A percentile compares a stretch with the other conserved stretches of the same genome.
phyloP scores from a whole-genome alignment of 805 yeast genomes.

The Metschnikowia hibisci region DNA sequence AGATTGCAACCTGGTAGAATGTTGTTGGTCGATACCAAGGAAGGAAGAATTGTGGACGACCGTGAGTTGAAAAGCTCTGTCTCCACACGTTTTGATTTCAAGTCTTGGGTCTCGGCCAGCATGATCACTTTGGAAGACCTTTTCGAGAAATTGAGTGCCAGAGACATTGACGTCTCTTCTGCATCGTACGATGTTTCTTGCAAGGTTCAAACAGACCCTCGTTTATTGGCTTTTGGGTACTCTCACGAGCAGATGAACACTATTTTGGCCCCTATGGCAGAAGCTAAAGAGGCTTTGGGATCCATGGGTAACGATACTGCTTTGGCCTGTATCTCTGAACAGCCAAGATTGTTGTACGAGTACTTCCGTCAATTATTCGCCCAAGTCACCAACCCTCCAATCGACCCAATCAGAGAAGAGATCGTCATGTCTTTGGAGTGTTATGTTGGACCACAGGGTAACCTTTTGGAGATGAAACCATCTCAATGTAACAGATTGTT shows the following conservation, averaged over 20 bases:
- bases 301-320: constrained; percentile 99
- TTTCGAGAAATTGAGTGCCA: constrained; percentile 49
- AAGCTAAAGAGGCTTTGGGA: constrained; percentile 92
- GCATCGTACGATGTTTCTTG: constrained; percentile 13
- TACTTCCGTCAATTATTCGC: constrained; percentile 96
- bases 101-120: constrained; percentile 87
- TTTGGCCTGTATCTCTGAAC: constrained; percentile 88
- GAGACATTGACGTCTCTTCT: constrained; percentile 25
- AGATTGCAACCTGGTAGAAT: constrained; percentile 94
- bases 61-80: constrained; percentile 78
- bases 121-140: constrained; percentile 81
- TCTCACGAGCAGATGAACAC: constrained; percentile 88
- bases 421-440: constrained; percentile 97
- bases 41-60: constrained; percentile 91
- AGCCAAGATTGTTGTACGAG: constrained; percentile 86
- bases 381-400: constrained; percentile 98
- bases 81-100: constrained; percentile 82
- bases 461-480: constrained; percentile 87
- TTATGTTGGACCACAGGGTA: constrained; percentile 98
- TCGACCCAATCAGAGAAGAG: constrained; percentile 95
- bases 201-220: constrained; percentile 74
- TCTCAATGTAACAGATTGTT: constrained; percentile 86
- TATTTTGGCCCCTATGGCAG: constrained; percentile 91
- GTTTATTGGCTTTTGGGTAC: constrained; percentile 84
- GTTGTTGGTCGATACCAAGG: constrained; percentile 90